These are phyloP conservation scores for Craspedostauros australis DNA, from an alignment of 108 stramenopile genomes.

Conservation along the genomic window DNA sequence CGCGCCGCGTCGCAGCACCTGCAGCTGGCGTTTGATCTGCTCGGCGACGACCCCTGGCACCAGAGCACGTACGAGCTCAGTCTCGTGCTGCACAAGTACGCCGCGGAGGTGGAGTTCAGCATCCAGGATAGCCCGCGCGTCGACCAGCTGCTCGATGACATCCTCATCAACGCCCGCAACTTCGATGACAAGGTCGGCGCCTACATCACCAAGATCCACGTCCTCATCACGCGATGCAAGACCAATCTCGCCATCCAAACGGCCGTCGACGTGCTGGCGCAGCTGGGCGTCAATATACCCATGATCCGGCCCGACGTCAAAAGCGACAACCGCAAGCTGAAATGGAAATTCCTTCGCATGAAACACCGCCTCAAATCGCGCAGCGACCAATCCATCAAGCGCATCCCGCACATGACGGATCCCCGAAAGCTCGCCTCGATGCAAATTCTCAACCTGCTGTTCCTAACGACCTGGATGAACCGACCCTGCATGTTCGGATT, in stretches of 20 bases:
- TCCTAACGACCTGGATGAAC: slow-evolving; percentile 3
- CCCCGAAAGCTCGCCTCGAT: slow-evolving; percentile 18
- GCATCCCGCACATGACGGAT: slow-evolving; percentile 21
- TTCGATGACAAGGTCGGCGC: slow-evolving; percentile 35
- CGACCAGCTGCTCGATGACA: slow-evolving; percentile 15
- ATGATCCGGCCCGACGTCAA: background rate
- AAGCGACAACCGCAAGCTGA: background rate
- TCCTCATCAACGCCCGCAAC: slow-evolving; percentile 22
- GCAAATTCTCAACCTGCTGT: slow-evolving; percentile 24
- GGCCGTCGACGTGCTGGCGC: slow-evolving; percentile 22
- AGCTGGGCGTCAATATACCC: slow-evolving; percentile 27
- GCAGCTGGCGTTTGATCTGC: slow-evolving; percentile 36
- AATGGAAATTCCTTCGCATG: slow-evolving; percentile 7
- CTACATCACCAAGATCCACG: slow-evolving; percentile 25
- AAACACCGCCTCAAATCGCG: slow-evolving; percentile 15
- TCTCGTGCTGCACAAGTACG: slow-evolving; percentile 42
- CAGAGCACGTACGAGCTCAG: slow-evolving; percentile 48
- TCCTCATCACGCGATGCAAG: slow-evolving; percentile 16
- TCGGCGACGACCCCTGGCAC: slow-evolving; percentile 41
- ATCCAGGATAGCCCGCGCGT: slow-evolving; percentile 24
- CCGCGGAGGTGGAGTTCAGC: slow-evolving; percentile 34
- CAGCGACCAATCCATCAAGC: slow-evolving; percentile 18
- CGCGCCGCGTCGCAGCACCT: slow-evolving; percentile 39
- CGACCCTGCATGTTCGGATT: slow-evolving; percentile 19
- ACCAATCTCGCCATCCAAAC: slow-evolving; percentile 19